Percentiles rank a stretch among this genome's conserved stretches.
Conservation (phyloP, 2,329 filamentous ascomycete species). For the Exophiala xenobiotica region DNA sequence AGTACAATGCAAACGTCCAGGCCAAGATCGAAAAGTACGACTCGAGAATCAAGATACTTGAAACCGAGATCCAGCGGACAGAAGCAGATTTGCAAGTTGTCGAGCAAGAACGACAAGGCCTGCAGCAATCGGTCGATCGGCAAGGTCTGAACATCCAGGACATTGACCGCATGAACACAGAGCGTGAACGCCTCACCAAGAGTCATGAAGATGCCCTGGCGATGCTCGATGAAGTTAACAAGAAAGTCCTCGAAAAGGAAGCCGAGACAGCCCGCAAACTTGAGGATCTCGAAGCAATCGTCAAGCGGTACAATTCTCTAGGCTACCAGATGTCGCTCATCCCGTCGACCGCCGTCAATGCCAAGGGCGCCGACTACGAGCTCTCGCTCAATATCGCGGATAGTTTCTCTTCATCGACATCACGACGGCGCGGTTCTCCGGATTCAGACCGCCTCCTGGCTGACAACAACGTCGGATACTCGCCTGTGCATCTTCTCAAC, state of each 20-base stretch:
- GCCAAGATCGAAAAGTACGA: conserved; percentile 88
- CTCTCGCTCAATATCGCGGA: conserved; percentile 73
- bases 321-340: conserved; percentile 94
- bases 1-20: conserved; percentile 83
- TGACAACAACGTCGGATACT: conserved; percentile 81
- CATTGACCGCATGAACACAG: conserved; percentile 97
- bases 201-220: conserved; percentile 74
- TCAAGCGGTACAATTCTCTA: conserved; percentile 89
- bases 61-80: conserved; percentile 80
- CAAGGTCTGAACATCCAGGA: conserved; percentile 96
- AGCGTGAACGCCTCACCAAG: conserved; percentile 88
- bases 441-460: conserved; percentile 76
- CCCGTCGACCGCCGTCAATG: conserved; percentile 77
- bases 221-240: conserved; percentile 81
- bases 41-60: conserved; percentile 73
- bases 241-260: conserved; percentile 80
- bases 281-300: conserved; percentile 85
- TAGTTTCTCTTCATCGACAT: conserved; percentile 27
- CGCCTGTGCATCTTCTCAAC: conserved; percentile 83
- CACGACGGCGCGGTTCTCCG: conserved; percentile 37
- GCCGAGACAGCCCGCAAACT: conserved; percentile 80
- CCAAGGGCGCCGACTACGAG: conserved; percentile 82
- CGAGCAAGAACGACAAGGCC: conserved; percentile 73
- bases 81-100: conserved; percentile 72
- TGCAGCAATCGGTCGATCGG: conserved; percentile 85